A percentile compares a stretch with the other conserved stretches of the same genome.
Conservation (phyloP, 805 yeast species). For the Zygoascus bituminiphila region DNA sequence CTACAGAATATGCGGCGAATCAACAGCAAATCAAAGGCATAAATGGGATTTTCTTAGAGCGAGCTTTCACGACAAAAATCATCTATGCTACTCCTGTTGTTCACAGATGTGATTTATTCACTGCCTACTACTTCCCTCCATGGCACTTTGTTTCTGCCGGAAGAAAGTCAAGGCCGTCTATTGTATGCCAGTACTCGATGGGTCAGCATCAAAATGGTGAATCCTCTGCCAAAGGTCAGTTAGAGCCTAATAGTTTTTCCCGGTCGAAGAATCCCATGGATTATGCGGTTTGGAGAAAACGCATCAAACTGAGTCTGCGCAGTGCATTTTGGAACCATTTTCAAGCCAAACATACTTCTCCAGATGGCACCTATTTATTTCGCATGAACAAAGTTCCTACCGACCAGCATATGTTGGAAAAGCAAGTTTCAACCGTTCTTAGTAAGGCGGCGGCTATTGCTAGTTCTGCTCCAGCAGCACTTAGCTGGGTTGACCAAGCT, state of each 20-base stretch:
- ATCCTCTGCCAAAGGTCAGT: not conserved
- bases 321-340: slow-evolving; percentile 9
- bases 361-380: slow-evolving; percentile 15
- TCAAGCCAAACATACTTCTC: not conserved
- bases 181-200: slow-evolving; percentile 6
- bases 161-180: slow-evolving; percentile 18
- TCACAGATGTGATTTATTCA: slow-evolving; percentile 12
- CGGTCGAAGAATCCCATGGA: slow-evolving; percentile 17
- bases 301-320: not conserved
- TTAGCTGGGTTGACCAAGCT: slow-evolving; percentile 1
- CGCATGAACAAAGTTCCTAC: slow-evolving; percentile 9
- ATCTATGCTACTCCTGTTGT: slow-evolving; percentile 5
- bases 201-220: slow-evolving; percentile 17
- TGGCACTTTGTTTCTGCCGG: slow-evolving; percentile 15
- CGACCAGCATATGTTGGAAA: slow-evolving; percentile 4
- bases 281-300: slow-evolving; percentile 17
- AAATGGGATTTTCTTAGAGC: not conserved
- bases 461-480: not conserved
- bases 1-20: not conserved
- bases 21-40: slow-evolving; percentile 1
- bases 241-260: not conserved
- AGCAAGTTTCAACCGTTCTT: slow-evolving; percentile 9
- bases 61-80: not conserved
- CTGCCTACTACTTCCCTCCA: slow-evolving; percentile 14
- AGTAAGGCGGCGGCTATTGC: slow-evolving; percentile 1